These are phyloP conservation scores for Fraxinus ornus DNA, from an alignment of 305 asterid genomes.

Conservation along the genomic window DNA sequence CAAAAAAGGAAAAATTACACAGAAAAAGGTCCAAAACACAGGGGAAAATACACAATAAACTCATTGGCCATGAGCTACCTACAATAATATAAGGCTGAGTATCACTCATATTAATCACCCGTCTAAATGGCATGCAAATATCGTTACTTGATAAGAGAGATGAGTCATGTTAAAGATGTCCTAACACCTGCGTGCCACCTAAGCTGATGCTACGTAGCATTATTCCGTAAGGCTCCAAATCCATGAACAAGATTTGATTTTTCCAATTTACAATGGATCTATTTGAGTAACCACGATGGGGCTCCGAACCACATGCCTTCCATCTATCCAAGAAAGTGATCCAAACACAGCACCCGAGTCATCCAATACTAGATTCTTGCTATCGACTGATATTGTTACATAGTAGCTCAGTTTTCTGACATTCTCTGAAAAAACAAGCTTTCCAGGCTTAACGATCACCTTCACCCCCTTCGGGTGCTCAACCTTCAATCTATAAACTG, in stretches of 20 bases:
- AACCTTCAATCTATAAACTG: conserved; percentile 46
- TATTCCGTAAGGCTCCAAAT: not conserved
- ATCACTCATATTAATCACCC: not conserved
- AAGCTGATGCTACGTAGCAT: not conserved
- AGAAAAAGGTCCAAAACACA: not conserved
- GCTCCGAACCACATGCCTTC: conserved; percentile 82
- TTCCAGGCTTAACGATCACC: conserved; percentile 64
- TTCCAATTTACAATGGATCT: conserved; percentile 53
- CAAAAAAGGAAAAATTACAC: not conserved
- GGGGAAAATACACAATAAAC: not conserved
- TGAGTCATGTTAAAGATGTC: not conserved
- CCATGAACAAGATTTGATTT: conserved; percentile 6
- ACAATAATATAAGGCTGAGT: not conserved
- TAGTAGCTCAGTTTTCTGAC: conserved; percentile 57
- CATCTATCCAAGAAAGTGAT: conserved; percentile 76
- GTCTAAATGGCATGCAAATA: not conserved
- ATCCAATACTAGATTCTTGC: conserved; percentile 54
- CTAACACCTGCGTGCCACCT: not conserved
- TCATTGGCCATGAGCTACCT: not conserved
- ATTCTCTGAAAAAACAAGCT: conserved; percentile 59
- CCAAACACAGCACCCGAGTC: conserved; percentile 83
- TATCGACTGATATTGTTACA: conserved; percentile 58
- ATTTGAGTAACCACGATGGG: conserved; percentile 74
- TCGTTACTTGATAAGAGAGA: not conserved
- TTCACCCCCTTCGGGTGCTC: conserved; percentile 70